Evolutionary conservation across 352 stramenopile species (phyloP), one percentile per base, ranked within the genome.

Genomic region (Globisporangium solare): DNA sequence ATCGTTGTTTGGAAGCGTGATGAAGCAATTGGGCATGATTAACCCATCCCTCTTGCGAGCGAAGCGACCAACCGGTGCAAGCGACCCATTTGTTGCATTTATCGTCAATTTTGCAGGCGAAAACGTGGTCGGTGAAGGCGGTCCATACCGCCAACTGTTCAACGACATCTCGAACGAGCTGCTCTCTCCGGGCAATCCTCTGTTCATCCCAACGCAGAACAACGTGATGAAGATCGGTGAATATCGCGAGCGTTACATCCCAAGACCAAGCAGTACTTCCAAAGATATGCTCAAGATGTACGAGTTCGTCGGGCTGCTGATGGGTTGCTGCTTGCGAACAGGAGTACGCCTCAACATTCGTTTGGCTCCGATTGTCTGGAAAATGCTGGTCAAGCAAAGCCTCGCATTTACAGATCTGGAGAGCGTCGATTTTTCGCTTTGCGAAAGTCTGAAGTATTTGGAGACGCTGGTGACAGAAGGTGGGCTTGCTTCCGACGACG

Each of bases 31-130:
- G 15, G 67, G 68, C 6, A 51, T 50, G 8, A 70, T 88, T 13
- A 72, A 74, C 2, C 70, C 78, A 2, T 74, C 72, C 8, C 32
- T 73, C 20, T 60, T 92, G 22, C 76, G 79, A 2, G 78, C 77
- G 7, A 90, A 89, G 61, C 74, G 83, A n/a, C 83, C 83, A 0
- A 86, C 76, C 1, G 83, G 83, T 37, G 83, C 83, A 11, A 89
- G 79, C 45, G 83, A 92, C 48, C 83, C 83, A 24, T 92, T 92
- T 47, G 78, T 92, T 15, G 75, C 83, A 21, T 92, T 92, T 63
- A 87, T 88, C 37, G 83, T 89, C 13, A 69, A 86, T 8, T 92
- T 92, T 51, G 60, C 72, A 10, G 80, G 83, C 15, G 83, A 92
- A 66, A 87, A 92, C 18, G 83, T 92, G 3, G 83, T 92, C 8